Conservation (phyloP, 176 grass and related monocot genomes). For the Raddia distichophylla region DNA sequence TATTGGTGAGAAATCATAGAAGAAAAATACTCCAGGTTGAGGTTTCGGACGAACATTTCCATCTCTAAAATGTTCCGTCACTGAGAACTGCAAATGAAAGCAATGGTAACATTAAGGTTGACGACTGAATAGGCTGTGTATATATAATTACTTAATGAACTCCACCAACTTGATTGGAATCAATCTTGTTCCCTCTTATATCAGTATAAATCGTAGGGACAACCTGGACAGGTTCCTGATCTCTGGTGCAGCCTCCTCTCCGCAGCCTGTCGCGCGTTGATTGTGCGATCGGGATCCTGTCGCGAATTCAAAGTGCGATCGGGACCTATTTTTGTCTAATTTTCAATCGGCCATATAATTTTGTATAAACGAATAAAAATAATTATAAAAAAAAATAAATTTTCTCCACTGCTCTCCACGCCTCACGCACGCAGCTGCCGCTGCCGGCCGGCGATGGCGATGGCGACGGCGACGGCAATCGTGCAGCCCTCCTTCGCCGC, state of each 20-base stretch:
- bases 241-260: no score
- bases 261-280: no score
- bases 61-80: conserved; percentile 91
- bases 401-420: no score
- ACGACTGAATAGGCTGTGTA: not conserved
- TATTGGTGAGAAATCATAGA: conserved; percentile 98
- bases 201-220: conserved; percentile 92
- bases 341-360: no score
- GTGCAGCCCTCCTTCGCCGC: conserved; percentile 35
- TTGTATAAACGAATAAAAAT: no score
- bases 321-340: no score
- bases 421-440: not conserved
- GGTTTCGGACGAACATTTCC: conserved; percentile 65
- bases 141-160: conserved; percentile 32
- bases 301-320: no score
- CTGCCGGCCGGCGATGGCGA: conserved; percentile 55
- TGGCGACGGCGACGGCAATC: conserved; percentile 57
- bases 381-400: no score
- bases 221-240: conserved; percentile 69
- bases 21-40: conserved; percentile 80
- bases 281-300: no score
- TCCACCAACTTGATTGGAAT: conserved; percentile 80
- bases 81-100: conserved; percentile 72
- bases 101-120: conserved; percentile 25
- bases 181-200: conserved; percentile 70